Evolutionary conservation across 2,329 filamentous ascomycete species (phyloP), one percentile per base, ranked within the genome.

Genomic region (Nigrospora osmanthi): DNA sequence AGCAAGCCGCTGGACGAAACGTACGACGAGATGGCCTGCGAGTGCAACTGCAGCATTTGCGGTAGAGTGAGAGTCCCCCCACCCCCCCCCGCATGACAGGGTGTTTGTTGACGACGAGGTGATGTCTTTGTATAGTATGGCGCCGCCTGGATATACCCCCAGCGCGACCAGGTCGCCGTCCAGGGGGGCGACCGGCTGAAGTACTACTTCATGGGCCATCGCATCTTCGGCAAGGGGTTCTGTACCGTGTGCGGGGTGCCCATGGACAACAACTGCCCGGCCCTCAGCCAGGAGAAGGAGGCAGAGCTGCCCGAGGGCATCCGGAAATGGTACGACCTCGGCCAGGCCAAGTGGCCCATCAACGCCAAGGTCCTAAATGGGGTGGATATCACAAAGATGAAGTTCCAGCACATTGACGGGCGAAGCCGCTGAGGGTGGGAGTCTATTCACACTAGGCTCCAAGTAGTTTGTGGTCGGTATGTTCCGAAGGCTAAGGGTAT

Each of bases 1-100:
- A 61, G 61, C 46, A 66, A 67, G 49, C 65, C 70, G 1, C 52
- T 77, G 11, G 63, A 70, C 52, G 62, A 58, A 54, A 66, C 55
- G 11, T 62, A 49, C 28, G 44, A 56, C 3, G 62, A 61, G 12
- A 42, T 12, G 1, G 49, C 65, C 6, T 19, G 59, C 2, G 68
- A 73, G 42, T 77, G 74, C 60, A 72, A 75, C 55, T 78, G 75
- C 63, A 76, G 73, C 53, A 65, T 67, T 50, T 76, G 73, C 56
- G 54, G 57, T 36, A 60, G 69, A 41, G 69, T 70, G 60, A 10
- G 35, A n/a, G n/a, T n/a, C n/a, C 16, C 1, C 14, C 11, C 15
- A 6, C 14, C 11, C 17, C 17, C 4, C 6, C 37, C 13, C 15
- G 13, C 37, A 11, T 16, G 13, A 6, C 14, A 14, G 3, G 37